Conservation (phyloP, 805 yeast species). For the Schizosaccharomyces lindneri region DNA sequence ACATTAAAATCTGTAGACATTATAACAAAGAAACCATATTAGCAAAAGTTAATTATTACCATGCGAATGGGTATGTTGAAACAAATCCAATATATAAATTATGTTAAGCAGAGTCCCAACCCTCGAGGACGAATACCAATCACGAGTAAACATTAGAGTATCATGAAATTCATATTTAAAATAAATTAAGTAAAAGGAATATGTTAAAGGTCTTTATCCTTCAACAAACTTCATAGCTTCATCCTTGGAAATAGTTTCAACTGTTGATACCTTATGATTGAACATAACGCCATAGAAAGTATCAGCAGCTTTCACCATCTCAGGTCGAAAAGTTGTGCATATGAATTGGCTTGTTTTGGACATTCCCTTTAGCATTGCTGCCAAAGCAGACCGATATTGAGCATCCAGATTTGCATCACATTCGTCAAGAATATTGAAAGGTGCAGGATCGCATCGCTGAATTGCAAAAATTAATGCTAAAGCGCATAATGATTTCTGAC, state of each 20-base stretch:
- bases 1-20: too few species aligned
- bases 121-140: too few species aligned
- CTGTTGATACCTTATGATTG: slow-evolving; percentile 55
- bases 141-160: too few species aligned
- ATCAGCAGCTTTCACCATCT: slow-evolving; percentile 68
- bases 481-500: slow-evolving; percentile 92
- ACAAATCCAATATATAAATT: too few species aligned
- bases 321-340: slow-evolving; percentile 88
- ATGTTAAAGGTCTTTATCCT: slow-evolving; percentile 2
- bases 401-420: slow-evolving; percentile 89
- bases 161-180: too few species aligned
- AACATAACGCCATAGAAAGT: slow-evolving; percentile 72
- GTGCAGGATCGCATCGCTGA: slow-evolving; percentile 89
- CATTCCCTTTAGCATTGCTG: slow-evolving; percentile 40
- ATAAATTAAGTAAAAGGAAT: too few species aligned
- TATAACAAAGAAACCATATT: too few species aligned
- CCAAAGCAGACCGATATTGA: slow-evolving; percentile 73
- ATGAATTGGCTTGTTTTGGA: slow-evolving; percentile 61
- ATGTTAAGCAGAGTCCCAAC: too few species aligned
- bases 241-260: slow-evolving; percentile 40
- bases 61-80: too few species aligned
- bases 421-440: slow-evolving; percentile 87
- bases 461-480: slow-evolving; percentile 80
- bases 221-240: slow-evolving; percentile 71
- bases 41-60: too few species aligned